Conservation (phyloP, 257 asterid species). For the Verbascum thapsus region DNA sequence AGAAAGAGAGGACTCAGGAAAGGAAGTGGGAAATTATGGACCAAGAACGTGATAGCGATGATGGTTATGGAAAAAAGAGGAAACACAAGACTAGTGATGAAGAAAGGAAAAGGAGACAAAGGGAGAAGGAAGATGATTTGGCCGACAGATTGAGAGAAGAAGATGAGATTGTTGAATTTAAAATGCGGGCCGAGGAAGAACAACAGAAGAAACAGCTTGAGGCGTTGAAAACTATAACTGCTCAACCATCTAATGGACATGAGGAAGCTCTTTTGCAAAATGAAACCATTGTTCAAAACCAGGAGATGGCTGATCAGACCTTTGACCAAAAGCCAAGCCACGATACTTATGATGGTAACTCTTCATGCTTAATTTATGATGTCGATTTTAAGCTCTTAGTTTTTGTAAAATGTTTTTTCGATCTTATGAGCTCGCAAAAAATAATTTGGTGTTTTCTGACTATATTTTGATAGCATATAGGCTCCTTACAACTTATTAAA, state of each 20-base stretch:
- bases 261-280: slow-evolving; percentile 43
- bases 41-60: slow-evolving; percentile 88
- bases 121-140: slow-evolving; percentile 91
- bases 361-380: slow-evolving; percentile 21
- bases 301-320: slow-evolving; percentile 45
- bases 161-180: slow-evolving; percentile 81
- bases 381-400: too few species aligned
- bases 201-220: slow-evolving; percentile 63
- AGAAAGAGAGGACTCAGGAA: slow-evolving; percentile 83
- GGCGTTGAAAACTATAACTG: slow-evolving; percentile 46
- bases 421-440: too few species aligned
- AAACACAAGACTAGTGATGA: slow-evolving; percentile 80
- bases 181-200: slow-evolving; percentile 71
- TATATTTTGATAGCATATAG: too few species aligned
- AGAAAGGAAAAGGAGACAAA: slow-evolving; percentile 80
- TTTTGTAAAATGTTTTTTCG: too few species aligned
- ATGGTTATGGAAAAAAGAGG: slow-evolving; percentile 79
- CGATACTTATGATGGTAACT: slow-evolving; percentile 46
- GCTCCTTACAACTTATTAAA: too few species aligned
- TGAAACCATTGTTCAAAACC: slow-evolving; percentile 44
- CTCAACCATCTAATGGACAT: slow-evolving; percentile 45
- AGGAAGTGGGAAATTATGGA: slow-evolving; percentile 77
- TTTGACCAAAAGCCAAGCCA: slow-evolving; percentile 45
- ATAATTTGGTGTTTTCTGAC: too few species aligned
- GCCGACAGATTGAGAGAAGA: slow-evolving; percentile 81